Evolutionary conservation across 108 stramenopile species (phyloP).

Genomic region (Epithemia pelagica): DNA sequence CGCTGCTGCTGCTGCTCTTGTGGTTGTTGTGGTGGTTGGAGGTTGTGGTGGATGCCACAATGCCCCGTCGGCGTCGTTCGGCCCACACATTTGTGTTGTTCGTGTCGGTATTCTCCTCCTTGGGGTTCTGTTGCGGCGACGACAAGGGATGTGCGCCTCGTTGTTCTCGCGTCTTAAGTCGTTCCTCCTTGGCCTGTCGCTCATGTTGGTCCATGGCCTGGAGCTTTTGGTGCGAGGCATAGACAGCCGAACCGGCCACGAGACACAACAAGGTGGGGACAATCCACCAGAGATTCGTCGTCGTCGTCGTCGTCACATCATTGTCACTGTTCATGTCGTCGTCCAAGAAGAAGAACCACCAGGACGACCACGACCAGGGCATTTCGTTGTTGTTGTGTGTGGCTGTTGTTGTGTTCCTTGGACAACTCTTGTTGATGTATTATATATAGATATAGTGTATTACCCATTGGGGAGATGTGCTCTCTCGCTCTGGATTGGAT

Average conservation of each 20-base stretch:
- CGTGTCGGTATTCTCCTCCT: not conserved
- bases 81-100: constrained; percentile 1
- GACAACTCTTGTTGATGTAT: no score
- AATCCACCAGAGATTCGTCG: no score
- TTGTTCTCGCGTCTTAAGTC: not conserved
- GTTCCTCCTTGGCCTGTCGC: not conserved
- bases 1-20: not conserved
- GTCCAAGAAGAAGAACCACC: no score
- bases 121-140: not conserved
- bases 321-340: no score
- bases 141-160: not conserved
- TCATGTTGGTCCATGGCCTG: not conserved
- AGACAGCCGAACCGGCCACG: not conserved
- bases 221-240: not conserved
- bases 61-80: constrained; percentile 2
- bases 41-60: not conserved
- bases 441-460: no score
- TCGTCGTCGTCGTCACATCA: no score
- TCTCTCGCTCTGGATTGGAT: no score
- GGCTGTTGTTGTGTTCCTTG: no score
- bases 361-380: no score
- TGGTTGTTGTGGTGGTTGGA: not conserved
- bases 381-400: no score
- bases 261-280: not conserved
- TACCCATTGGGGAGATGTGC: no score